Conservation (phyloP, 2,329 filamentous ascomycete genomes). For the Plectosphaerella cucumerina region DNA sequence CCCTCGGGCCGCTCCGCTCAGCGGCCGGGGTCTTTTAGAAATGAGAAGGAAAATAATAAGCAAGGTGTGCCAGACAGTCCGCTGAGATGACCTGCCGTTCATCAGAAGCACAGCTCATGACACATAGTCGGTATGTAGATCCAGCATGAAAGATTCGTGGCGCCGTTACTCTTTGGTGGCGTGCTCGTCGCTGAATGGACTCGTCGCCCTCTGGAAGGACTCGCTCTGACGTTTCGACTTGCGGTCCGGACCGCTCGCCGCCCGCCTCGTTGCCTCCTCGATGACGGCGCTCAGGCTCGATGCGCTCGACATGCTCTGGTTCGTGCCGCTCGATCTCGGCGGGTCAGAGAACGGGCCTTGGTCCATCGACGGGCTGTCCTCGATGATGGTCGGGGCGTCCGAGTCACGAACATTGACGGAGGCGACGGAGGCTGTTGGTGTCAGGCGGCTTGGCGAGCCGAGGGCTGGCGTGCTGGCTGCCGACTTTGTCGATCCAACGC, state of each 20-base stretch:
- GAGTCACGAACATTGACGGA: conserved; percentile 31
- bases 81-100: too few species aligned
- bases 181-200: conserved; percentile 56
- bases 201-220: conserved; percentile 29
- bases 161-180: conserved; percentile 42
- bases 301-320: conserved; percentile 26
- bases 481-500: conserved; percentile 28
- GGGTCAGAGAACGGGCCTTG: conserved; percentile 59
- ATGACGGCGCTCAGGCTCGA: conserved; percentile 51
- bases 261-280: conserved; percentile 44
- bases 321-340: conserved; percentile 21
- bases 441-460: neutral
- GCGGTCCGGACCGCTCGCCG: conserved; percentile 24
- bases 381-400: conserved; percentile 42
- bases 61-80: neutral
- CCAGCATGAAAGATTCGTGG: too few species aligned
- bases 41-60: conserved; percentile 10
- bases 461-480: conserved; percentile 4
- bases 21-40: conserved; percentile 11
- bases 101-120: too few species aligned
- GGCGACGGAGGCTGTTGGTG: conserved; percentile 11
- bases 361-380: conserved; percentile 44
- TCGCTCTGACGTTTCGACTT: conserved; percentile 17
- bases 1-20: conserved; percentile 3
- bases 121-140: too few species aligned